Evolutionary conservation across 495 filamentous ascomycete species (phyloP).

Genomic region (Neurospora sp.): DNA sequence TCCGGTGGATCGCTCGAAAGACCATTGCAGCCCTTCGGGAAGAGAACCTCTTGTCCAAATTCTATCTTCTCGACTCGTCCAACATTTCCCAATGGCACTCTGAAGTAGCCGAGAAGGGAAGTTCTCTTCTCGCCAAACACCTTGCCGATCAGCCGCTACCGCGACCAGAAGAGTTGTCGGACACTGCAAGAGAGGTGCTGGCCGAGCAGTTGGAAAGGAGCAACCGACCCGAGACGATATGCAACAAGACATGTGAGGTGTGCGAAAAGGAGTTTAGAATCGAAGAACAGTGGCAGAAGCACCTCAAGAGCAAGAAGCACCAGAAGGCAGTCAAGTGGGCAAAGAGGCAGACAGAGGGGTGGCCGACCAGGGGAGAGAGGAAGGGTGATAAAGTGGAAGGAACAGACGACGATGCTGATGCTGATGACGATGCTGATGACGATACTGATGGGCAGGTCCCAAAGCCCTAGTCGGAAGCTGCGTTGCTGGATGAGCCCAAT

Average conservation of each 20-base stretch:
- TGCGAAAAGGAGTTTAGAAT: conserved; percentile 61
- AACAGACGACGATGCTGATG: not conserved
- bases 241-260: conserved; percentile 55
- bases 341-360: conserved; percentile 13
- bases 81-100: conserved; percentile 46
- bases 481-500: not conserved
- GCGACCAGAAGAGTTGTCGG: conserved; percentile 51
- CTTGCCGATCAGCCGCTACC: conserved; percentile 47
- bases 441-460: not conserved
- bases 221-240: conserved; percentile 33
- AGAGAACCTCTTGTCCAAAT: conserved; percentile 35
- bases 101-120: conserved; percentile 54
- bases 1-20: conserved; percentile 79
- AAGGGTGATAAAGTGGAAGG: not conserved
- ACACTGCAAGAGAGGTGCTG: conserved; percentile 45
- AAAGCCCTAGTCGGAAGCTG: not conserved
- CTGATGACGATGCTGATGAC: not conserved
- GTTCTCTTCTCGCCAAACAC: conserved; percentile 50
- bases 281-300: conserved; percentile 65
- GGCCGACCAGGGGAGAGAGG: not conserved
- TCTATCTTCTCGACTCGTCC: conserved; percentile 71
- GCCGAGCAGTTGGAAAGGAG: conserved; percentile 42
- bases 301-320: conserved; percentile 61
- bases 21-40: conserved; percentile 54
- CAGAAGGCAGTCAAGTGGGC: conserved; percentile 12